phyloP scores from a whole-genome alignment of 352 stramenopile species.

The Phytophthora sansomeana region DNA sequence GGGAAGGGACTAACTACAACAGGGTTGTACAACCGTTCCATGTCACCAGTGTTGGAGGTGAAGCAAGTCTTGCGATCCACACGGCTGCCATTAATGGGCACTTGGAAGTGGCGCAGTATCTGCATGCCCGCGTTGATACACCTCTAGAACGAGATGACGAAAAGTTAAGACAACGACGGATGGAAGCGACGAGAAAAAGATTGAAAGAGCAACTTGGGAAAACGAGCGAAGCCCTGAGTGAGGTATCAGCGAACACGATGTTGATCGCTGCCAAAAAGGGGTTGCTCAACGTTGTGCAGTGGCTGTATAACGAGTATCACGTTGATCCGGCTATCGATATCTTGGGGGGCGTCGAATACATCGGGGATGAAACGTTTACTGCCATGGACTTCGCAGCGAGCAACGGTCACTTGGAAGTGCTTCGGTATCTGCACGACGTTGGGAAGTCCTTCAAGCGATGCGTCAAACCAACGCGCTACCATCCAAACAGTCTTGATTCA shows the following conservation, averaged over 20 bases:
- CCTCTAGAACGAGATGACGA: not conserved
- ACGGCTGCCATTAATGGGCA: not conserved
- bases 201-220: not conserved
- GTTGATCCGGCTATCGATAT: not conserved
- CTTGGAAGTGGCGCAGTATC: not conserved
- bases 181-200: not conserved
- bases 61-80: not conserved
- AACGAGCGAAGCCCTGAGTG: not conserved
- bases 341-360: not conserved
- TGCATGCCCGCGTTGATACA: not conserved
- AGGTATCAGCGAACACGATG: slow-evolving; percentile 2
- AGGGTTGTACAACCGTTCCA: not conserved
- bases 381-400: slow-evolving; percentile 9
- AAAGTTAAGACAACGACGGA: not conserved
- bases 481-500: not conserved
- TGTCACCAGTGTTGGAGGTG: not conserved
- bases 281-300: slow-evolving; percentile 2
- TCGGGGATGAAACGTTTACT: not conserved
- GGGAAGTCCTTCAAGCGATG: not conserved
- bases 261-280: not conserved
- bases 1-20: not conserved
- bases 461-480: not conserved
- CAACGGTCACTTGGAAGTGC: slow-evolving; percentile 9
- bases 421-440: slow-evolving; percentile 13
- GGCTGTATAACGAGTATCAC: slow-evolving; percentile 6